Evolutionary conservation across 352 stramenopile genomes (phyloP).

Genomic region (Pythium brassicae): DNA sequence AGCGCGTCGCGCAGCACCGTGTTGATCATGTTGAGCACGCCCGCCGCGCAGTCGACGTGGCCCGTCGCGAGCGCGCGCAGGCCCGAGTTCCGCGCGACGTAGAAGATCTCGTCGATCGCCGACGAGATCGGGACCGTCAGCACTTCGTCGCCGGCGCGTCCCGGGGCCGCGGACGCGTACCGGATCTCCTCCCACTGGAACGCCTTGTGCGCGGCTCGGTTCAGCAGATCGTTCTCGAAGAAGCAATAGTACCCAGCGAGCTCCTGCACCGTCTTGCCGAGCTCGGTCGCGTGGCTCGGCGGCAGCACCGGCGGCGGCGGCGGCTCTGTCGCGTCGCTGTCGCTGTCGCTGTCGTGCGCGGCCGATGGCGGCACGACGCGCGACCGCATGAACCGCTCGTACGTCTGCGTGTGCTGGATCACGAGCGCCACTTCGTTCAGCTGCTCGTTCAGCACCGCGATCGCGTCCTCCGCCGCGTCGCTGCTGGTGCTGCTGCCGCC

Average conservation of each 20-base stretch:
- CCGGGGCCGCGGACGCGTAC: constrained; percentile 31
- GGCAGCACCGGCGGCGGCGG: constrained; percentile 28
- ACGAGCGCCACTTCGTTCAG: constrained; percentile 84
- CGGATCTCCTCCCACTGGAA: constrained; percentile 85
- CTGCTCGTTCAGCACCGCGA: constrained; percentile 76
- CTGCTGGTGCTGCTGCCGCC: constrained; percentile 8
- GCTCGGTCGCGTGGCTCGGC: constrained; percentile 60
- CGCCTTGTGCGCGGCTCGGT: constrained; percentile 70
- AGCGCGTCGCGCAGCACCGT: constrained; percentile 74
- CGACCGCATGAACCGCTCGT: constrained; percentile 84
- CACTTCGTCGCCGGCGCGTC: constrained; percentile 21
- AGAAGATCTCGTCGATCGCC: constrained; percentile 85
- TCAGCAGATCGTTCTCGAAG: constrained; percentile 81
- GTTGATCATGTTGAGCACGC: constrained; percentile 86
- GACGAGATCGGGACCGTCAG: constrained; percentile 76
- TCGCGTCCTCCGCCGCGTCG: constrained; percentile 37
- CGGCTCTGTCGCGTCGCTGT: constrained; percentile 1
- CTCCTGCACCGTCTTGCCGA: constrained; percentile 80
- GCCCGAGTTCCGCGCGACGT: constrained; percentile 77
- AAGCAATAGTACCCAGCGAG: constrained; percentile 84
- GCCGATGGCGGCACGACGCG: constrained; percentile 22
- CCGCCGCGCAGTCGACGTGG: constrained; percentile 75
- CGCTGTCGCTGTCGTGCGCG: constrained; percentile 9
- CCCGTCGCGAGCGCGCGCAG: constrained; percentile 77
- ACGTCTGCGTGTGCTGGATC: constrained; percentile 87